Evolutionary conservation across 192 early-diverging fungal species (phyloP), one percentile per base, ranked within the genome.

Genomic region (Polychytrium aggregatum): DNA sequence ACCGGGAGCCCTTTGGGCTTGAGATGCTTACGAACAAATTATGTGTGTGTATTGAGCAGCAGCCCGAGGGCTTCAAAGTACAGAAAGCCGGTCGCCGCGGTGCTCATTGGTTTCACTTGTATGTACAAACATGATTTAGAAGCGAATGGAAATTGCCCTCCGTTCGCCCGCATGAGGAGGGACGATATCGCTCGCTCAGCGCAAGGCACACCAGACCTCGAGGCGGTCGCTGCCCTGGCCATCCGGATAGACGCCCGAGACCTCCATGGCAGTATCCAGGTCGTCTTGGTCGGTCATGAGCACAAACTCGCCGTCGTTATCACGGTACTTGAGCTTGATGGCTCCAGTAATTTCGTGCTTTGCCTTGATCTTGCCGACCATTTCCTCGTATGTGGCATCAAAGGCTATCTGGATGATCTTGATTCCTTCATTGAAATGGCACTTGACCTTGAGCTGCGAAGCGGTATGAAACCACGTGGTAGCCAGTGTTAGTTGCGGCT

Each of bases 251-350:
- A 56, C 28, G 0, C 58, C 58, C 6, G 81, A 80, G 59, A 89
- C 76, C 42, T 84, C 72, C 55, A 84, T 79, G 13, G 85, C 87
- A 59, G 89, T 74, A 44, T 88, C 73, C 60, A 87, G 73, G 62
- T 95, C 92, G 33, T 92, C 92, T 27, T 95, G 80, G 60, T 93
- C 90, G 24, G 82, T 82, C 78, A 95, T 86, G 34, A 82, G 61
- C n/a, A 92, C 77, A 59, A 85, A 69, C 56, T 84, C 82, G 28
- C 76, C 78, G 37, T 89, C 88, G 55, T 89, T 87, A 47, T 95
- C 92, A 60, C 77, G 78, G 60, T 92, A 95, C 53, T 83, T 77
- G 25, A 95, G 59, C 24, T 71, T 66, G 42, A 89, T 50, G 1
- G 56, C 53, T 37, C 38, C 28, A 2, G 37, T 20, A n/a, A 51